Conservation (phyloP, 208 protist species). For the Trypanosoma conorhini region DNA sequence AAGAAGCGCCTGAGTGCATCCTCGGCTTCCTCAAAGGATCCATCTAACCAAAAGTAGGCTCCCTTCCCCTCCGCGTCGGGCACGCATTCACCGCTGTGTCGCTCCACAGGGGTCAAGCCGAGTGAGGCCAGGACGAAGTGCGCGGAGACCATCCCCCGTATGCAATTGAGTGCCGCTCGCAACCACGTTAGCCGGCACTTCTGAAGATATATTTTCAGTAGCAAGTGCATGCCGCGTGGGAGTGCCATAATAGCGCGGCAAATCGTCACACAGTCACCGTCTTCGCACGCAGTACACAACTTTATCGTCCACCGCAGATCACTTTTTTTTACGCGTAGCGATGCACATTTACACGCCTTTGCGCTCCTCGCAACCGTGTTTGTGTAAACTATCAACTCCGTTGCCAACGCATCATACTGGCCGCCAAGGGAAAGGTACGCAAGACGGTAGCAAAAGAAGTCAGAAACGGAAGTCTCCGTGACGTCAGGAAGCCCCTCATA, state of each 20-base stretch:
- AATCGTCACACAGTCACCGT: constrained; percentile 63
- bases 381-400: constrained; percentile 79
- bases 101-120: constrained; percentile 49
- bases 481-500: constrained; percentile 48
- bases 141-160: constrained; percentile 57
- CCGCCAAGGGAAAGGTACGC: constrained; percentile 78
- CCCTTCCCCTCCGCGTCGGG: not conserved
- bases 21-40: constrained; percentile 39
- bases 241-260: constrained; percentile 47
- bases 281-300: constrained; percentile 69
- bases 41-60: constrained; percentile 70
- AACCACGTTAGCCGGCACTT: constrained; percentile 78
- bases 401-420: constrained; percentile 83
- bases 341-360: constrained; percentile 11
- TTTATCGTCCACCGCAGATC: constrained; percentile 45
- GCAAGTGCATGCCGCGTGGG: constrained; percentile 50
- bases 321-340: constrained; percentile 27
- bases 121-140: constrained; percentile 59
- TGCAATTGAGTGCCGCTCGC: constrained; percentile 44
- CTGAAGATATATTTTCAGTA: constrained; percentile 80
- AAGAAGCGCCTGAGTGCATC: constrained; percentile 50
- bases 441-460: constrained; percentile 87
- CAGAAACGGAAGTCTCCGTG: constrained; percentile 33
- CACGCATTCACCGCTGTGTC: not conserved
- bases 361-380: constrained; percentile 36